These are phyloP conservation scores for Pythium brassicae DNA, from an alignment of 352 stramenopile species.

Conservation along the genomic window DNA sequence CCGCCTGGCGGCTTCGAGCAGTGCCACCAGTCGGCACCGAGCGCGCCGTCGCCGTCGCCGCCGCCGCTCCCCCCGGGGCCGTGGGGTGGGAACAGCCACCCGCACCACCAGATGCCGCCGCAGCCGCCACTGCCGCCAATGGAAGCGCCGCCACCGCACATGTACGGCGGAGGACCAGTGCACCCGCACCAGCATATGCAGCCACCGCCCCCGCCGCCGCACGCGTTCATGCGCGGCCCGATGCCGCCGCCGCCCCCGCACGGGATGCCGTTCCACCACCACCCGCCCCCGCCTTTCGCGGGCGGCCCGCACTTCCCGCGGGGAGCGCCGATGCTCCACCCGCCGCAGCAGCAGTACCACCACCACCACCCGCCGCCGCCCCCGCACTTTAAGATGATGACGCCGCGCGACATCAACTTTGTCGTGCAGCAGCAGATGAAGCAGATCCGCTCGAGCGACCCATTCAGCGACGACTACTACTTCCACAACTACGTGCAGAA, in stretches of 20 bases:
- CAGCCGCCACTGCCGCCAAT: slow-evolving; percentile 15
- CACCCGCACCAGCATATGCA: slow-evolving; percentile 31
- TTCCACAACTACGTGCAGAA: slow-evolving; percentile 86
- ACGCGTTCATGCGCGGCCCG: slow-evolving; percentile 34
- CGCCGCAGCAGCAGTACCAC: too few species aligned
- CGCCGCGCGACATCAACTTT: slow-evolving; percentile 77
- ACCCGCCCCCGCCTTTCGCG: slow-evolving; percentile 14
- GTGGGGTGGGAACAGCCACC: slow-evolving; percentile 26
- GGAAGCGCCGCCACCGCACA: slow-evolving; percentile 19
- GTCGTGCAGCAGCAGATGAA: slow-evolving; percentile 86
- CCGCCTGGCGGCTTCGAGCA: slow-evolving; percentile 10
- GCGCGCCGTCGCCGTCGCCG: not conserved
- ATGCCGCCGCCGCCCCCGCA: slow-evolving; percentile 23
- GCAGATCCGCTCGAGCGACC: slow-evolving; percentile 78
- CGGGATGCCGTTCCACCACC: slow-evolving; percentile 29
- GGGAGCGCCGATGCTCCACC: slow-evolving; percentile 27
- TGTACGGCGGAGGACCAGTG: slow-evolving; percentile 14
- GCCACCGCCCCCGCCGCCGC: slow-evolving; percentile 20
- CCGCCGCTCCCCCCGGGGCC: slow-evolving; percentile 20
- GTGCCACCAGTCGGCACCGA: not conserved
- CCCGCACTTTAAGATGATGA: slow-evolving; percentile 91
- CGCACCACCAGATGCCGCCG: slow-evolving; percentile 5
- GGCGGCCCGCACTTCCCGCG: slow-evolving; percentile 19
- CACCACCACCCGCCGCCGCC: too few species aligned
- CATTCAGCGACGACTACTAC: slow-evolving; percentile 88